phyloP scores from a whole-genome alignment of 2,329 filamentous ascomycete genomes.

The Diplodia scrobiculata region DNA sequence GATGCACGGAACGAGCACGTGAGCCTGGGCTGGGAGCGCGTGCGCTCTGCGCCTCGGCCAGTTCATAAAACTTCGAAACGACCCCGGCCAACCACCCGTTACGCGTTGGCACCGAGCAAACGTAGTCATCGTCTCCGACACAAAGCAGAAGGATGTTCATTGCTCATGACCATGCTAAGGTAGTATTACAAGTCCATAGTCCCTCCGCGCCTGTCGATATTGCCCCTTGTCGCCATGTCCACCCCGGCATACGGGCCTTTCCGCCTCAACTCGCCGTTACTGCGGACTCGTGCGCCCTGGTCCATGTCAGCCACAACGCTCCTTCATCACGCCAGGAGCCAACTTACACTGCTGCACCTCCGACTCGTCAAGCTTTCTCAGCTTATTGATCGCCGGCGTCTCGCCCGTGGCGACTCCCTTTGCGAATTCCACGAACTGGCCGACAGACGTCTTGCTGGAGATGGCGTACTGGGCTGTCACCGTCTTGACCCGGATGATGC shows the following conservation, averaged over 20 bases:
- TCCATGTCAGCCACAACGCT: constrained; percentile 13
- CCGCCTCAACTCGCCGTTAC: not conserved
- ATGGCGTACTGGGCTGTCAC: constrained; percentile 73
- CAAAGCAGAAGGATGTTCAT: constrained; percentile 17
- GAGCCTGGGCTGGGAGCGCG: not conserved
- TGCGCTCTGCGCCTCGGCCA: constrained; percentile 17
- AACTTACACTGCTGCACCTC: constrained; percentile 56
- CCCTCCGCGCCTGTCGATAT: not conserved
- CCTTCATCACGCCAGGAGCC: not conserved
- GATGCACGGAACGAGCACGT: not conserved
- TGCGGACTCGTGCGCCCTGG: constrained; percentile 27
- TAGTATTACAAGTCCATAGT: constrained; percentile 4
- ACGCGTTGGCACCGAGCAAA: constrained; percentile 11
- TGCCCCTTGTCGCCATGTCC: constrained; percentile 6
- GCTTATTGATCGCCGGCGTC: constrained; percentile 70
- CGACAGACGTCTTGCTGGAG: constrained; percentile 62
- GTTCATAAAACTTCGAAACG: constrained; percentile 25
- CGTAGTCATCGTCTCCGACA: constrained; percentile 6
- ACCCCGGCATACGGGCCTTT: not conserved
- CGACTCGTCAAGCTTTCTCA: constrained; percentile 69
- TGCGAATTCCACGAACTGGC: constrained; percentile 68
- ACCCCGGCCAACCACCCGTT: constrained; percentile 8
- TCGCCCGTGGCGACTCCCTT: constrained; percentile 75
- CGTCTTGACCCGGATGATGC: constrained; percentile 74
- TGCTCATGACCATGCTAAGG: constrained; percentile 15